Evolutionary conservation across 192 early-diverging fungal species (phyloP).

Genomic region (Lobosporangium transversale): DNA sequence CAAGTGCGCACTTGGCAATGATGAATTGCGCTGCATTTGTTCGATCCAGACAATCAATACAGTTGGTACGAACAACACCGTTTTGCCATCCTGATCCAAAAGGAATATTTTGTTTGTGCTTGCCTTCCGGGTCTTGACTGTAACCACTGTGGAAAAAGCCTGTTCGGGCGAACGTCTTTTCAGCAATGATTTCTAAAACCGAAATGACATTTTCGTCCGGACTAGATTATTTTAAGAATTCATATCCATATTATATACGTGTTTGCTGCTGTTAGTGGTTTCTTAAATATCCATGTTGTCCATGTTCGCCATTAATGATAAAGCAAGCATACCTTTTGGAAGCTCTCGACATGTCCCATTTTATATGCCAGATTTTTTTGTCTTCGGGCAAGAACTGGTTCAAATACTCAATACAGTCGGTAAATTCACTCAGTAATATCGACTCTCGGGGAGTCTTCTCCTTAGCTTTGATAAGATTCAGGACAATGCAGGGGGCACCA

Average conservation of each 20-base stretch:
- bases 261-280: background rate
- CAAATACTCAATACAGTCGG: conserved; percentile 82
- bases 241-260: background rate
- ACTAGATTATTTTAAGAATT: conserved; percentile 24
- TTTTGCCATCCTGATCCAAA: conserved; percentile 66
- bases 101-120: background rate
- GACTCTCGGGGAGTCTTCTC: conserved; percentile 92
- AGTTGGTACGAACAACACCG: conserved; percentile 94
- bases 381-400: conserved; percentile 89
- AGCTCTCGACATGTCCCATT: conserved; percentile 98
- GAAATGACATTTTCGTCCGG: conserved; percentile 90
- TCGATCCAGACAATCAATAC: conserved; percentile 97
- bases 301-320: too few relatives aligned
- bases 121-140: conserved; percentile 59
- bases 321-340: conserved; percentile 75
- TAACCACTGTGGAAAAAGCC: conserved; percentile 94
- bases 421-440: conserved; percentile 85
- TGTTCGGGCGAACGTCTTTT: conserved; percentile 85
- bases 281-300: too few relatives aligned
- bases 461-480: conserved; percentile 97
- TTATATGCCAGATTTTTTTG: conserved; percentile 86
- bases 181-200: conserved; percentile 87
- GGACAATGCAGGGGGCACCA: conserved; percentile 87
- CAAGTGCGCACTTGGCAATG: conserved; percentile 93
- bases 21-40: conserved; percentile 98